Evolutionary conservation across 371 early-diverging fungal species (phyloP), one percentile per base, ranked within the genome.

Genomic region (Syncephalastrum monosporum): DNA sequence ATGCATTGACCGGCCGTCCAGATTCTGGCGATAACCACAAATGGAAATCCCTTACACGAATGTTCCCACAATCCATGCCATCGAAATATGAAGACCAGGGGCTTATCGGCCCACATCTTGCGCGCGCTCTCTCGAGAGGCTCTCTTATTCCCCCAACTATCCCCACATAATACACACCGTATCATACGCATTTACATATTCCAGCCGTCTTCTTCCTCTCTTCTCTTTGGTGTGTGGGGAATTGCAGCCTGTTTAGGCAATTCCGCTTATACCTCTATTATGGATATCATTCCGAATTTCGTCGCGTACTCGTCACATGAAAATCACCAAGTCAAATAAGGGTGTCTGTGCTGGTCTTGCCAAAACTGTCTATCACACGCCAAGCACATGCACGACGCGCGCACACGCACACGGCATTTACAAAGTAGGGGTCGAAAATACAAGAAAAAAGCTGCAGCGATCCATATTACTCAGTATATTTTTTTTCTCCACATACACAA

Each of bases 191-290:
- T 45, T 15, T 29, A 43, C 38, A 59, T 24, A 42, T 27, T 19
- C 33, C 27, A 27, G 48, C n/a, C 15, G 12, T 42, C 8, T 3
- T 42, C 38, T 44, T 23, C 25, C 50, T 16, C 33, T 21, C 46
- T 29, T 59, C 44, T 47, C 25, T 19, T 15, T 43, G 25, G 21
- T 42, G 47, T 66, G 66, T 66, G 66, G 61, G 66, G 66, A 55
- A 61, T 47, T 52, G 50, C 56, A 54, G 54, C 41, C 50, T 23
- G 15, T 55, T 46, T 44, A 27, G 17, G 46, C 48, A 52, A 58
- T 64, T 59, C 65, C 58, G 50, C 58, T 58, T 55, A 59, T 29
- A 48, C 50, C 43, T 25, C 38, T 25, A 16, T 25, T n/a, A 47
- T 23, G 23, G 14, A 27, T 17, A 41, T 41, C 53, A 24, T 60